These are phyloP conservation scores for Podospora sp. DNA, from an alignment of 495 filamentous ascomycete genomes.

Conservation along the genomic window DNA sequence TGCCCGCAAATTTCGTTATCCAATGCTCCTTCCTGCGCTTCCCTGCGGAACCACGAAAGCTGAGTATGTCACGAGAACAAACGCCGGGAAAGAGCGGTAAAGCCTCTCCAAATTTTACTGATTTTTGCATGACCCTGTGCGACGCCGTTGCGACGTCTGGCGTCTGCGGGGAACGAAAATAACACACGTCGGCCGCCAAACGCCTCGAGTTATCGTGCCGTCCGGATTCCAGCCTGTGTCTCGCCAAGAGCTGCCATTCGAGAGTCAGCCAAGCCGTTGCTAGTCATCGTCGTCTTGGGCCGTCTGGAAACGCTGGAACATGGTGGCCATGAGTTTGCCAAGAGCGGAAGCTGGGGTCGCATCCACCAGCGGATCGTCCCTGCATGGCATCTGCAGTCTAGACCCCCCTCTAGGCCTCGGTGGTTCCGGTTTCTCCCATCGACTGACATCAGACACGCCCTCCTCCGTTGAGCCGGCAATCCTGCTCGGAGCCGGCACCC, in stretches of 20 bases:
- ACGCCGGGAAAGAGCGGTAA: constrained; percentile 20
- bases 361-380: constrained; percentile 17
- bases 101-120: neutral
- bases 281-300: neutral
- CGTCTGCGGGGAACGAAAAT: neutral
- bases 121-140: constrained; percentile 1
- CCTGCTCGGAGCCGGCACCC: constrained; percentile 17
- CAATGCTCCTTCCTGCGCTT: neutral
- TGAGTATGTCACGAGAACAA: constrained; percentile 16
- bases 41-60: neutral
- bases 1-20: constrained; percentile 3
- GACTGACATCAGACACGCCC: constrained; percentile 25
- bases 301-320: neutral
- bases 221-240: neutral
- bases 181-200: neutral
- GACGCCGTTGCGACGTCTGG: constrained; percentile 7
- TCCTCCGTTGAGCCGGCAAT: constrained; percentile 25
- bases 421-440: constrained; percentile 30
- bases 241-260: constrained; percentile 22
- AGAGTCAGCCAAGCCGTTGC: neutral
- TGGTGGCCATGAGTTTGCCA: neutral
- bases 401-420: neutral
- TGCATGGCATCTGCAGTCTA: constrained; percentile 19
- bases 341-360: constrained; percentile 18
- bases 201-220: constrained; percentile 16